These are phyloP conservation scores for Zarea fungicola DNA, from an alignment of 2,329 filamentous ascomycete genomes.

Conservation along the genomic window DNA sequence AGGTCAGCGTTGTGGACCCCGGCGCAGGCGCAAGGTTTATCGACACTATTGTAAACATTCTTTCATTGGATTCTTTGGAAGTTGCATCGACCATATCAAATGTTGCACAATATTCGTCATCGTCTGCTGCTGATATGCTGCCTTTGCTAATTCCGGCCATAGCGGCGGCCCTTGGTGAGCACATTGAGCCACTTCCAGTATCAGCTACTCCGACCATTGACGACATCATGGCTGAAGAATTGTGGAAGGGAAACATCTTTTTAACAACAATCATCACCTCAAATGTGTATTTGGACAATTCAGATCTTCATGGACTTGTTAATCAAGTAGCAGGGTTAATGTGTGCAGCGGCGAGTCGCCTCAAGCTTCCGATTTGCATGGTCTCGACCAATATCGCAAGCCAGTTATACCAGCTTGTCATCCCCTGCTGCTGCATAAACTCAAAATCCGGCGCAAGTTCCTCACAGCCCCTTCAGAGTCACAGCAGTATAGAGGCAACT, in stretches of 20 bases:
- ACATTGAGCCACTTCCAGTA: conserved; percentile 3
- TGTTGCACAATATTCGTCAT: conserved; percentile 16
- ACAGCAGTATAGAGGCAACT: not conserved
- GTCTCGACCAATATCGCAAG: not conserved
- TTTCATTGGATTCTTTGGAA: conserved; percentile 17
- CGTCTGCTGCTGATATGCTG: conserved; percentile 12
- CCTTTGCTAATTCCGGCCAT: conserved; percentile 22
- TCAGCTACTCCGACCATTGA: conserved; percentile 7
- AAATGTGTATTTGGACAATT: conserved; percentile 6
- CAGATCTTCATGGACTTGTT: conserved; percentile 16
- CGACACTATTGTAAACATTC: conserved; percentile 18
- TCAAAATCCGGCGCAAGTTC: not conserved
- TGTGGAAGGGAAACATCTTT: conserved; percentile 17
- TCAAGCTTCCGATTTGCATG: conserved; percentile 17
- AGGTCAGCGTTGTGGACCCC: conserved; percentile 17
- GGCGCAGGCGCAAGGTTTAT: conserved; percentile 19
- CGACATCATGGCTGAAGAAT: conserved; percentile 15
- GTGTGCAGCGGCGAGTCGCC: conserved; percentile 15
- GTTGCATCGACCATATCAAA: conserved; percentile 17
- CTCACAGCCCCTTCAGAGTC: not conserved
- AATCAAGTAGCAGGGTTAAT: conserved; percentile 20
- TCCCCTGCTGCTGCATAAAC: not conserved
- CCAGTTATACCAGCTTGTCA: not conserved
- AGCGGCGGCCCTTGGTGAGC: conserved; percentile 16
- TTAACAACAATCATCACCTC: conserved; percentile 19